Percentiles rank a stretch among this genome's conserved stretches.
Conservation (phyloP, 352 stramenopile genomes). For the Pythium sukuiense region DNA sequence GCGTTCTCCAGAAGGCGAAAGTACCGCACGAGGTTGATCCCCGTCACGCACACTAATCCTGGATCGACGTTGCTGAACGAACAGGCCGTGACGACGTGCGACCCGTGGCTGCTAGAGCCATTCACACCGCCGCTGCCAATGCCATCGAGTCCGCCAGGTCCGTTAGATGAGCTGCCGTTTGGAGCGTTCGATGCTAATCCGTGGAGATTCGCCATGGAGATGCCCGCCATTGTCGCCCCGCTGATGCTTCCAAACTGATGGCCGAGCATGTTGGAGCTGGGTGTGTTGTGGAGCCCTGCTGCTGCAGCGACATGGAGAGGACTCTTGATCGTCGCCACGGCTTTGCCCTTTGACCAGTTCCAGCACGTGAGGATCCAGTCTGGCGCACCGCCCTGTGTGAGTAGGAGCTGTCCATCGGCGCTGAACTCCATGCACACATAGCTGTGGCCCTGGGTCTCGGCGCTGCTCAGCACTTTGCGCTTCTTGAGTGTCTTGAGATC, state of each 20-base stretch:
- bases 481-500: conserved; percentile 48
- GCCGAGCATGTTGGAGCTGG: conserved; percentile 48
- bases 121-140: background rate
- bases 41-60: conserved; percentile 85
- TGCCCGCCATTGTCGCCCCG: conserved; percentile 22
- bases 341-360: conserved; percentile 93
- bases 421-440: conserved; percentile 90
- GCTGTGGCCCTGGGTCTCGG: conserved; percentile 59
- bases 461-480: conserved; percentile 78
- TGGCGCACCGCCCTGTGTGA: conserved; percentile 82
- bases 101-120: background rate
- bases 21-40: conserved; percentile 83
- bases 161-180: background rate
- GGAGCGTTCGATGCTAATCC: conserved; percentile 6
- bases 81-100: conserved; percentile 64
- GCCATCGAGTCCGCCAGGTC: conserved; percentile 3
- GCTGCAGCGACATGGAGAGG: conserved; percentile 48
- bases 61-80: conserved; percentile 90
- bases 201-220: conserved; percentile 32
- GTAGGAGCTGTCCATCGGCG: conserved; percentile 88
- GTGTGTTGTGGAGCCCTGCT: conserved; percentile 32
- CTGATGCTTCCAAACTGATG: conserved; percentile 36
- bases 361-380: conserved; percentile 91
- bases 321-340: conserved; percentile 73
- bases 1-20: conserved; percentile 89